Percentiles rank a stretch among this genome's conserved stretches.
Conservation (phyloP, 257 asterid species). For the Forsythia suspensa region DNA sequence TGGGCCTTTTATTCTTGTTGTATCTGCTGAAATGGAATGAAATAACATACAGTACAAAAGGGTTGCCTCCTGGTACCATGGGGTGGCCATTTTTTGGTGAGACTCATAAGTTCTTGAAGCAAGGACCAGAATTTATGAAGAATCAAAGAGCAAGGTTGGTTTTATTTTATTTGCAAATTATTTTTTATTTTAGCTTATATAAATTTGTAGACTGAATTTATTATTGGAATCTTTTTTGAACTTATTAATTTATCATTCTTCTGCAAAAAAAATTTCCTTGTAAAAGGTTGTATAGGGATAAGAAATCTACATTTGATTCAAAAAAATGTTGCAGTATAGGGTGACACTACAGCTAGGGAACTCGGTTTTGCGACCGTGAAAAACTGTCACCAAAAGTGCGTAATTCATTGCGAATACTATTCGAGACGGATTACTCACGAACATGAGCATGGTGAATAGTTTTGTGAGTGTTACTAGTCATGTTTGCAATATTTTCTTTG, state of each 20-base stretch:
- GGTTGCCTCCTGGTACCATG: slow-evolving; percentile 81
- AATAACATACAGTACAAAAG: slow-evolving; percentile 36
- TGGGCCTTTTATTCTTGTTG: slow-evolving; percentile 23
- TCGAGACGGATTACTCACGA: background rate
- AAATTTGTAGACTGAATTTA: background rate
- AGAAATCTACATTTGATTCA: background rate
- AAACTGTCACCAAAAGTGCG: background rate
- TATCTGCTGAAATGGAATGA: slow-evolving; percentile 57
- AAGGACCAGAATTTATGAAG: slow-evolving; percentile 73
- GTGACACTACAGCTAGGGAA: background rate
- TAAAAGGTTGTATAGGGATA: background rate
- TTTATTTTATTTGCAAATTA: background rate
- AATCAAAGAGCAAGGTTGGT: slow-evolving; percentile 52
- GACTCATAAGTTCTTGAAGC: slow-evolving; percentile 49
- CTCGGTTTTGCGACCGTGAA: background rate
- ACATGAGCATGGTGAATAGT: background rate
- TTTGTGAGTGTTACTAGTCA: background rate
- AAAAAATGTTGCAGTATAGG: background rate
- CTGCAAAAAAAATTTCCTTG: background rate
- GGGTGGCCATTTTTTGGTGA: slow-evolving; percentile 90
- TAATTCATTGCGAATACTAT: too few species aligned
- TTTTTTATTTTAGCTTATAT: background rate
- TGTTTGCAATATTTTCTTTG: background rate
- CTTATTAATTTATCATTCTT: background rate
- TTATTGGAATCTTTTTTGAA: background rate